These are phyloP conservation scores for Aspergillus avenaceus DNA, from an alignment of 495 filamentous ascomycete genomes.

Conservation along the genomic window DNA sequence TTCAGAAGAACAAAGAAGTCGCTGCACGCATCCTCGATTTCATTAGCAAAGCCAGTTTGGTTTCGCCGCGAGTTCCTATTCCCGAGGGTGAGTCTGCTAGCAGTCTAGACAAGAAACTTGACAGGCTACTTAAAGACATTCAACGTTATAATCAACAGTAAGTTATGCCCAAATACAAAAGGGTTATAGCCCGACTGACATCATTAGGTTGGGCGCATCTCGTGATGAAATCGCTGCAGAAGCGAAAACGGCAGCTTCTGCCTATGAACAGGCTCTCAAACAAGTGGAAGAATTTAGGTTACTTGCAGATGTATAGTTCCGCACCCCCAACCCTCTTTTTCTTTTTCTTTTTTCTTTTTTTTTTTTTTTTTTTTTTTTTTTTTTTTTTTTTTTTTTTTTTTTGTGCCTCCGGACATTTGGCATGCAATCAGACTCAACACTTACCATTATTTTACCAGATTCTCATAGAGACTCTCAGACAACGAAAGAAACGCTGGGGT, in stretches of 20 bases:
- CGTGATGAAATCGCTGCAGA: conserved; percentile 60
- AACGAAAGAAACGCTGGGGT: conserved; percentile 72
- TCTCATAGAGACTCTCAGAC: conserved; percentile 61
- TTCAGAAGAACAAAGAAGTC: conserved; percentile 45
- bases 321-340: not conserved
- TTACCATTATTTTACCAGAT: conserved; percentile 20
- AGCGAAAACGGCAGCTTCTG: conserved; percentile 37
- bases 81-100: conserved; percentile 61
- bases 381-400: too few relatives aligned
- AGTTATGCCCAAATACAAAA: conserved; percentile 9
- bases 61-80: conserved; percentile 62
- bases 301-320: conserved; percentile 45
- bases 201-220: conserved; percentile 58
- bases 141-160: conserved; percentile 46
- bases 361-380: not conserved
- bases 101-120: conserved; percentile 61
- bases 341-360: not conserved
- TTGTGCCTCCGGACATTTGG: too few relatives aligned
- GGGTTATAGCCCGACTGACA: not conserved
- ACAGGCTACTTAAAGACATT: conserved; percentile 54
- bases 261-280: conserved; percentile 37
- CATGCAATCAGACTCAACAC: not conserved
- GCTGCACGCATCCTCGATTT: conserved; percentile 47
- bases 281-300: conserved; percentile 47
- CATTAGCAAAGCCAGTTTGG: conserved; percentile 49